Evolutionary conservation across 169 alveolate genomes (phyloP), one percentile per base, ranked within the genome.

Genomic region (Eimeria necatrix): DNA sequence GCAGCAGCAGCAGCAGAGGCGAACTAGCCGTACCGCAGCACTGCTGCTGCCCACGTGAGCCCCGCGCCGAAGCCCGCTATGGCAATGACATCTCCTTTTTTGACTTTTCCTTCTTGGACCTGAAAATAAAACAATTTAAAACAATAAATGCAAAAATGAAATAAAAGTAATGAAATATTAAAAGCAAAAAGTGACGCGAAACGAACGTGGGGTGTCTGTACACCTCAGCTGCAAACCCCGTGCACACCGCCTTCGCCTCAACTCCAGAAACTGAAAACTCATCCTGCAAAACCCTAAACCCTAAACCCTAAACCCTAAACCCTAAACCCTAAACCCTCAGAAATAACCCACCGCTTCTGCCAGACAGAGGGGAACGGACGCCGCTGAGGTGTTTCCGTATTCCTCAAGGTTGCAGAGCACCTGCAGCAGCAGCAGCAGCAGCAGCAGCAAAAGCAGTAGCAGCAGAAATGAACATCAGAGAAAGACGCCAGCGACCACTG

Each of bases 1-100:
- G 24, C 73, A 61, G n/a, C 74, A 61, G 24, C 74, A 61, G 74
- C 74, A 61, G 24, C 74, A 61, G 74, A n/a, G 22, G 24, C 78
- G 26, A 46, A 20, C 85, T 61, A 76, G 61, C 96, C 96, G 86
- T 95, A 96, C 46, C 96, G 95, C 74, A 96, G 87, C 51, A 95
- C 95, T 49, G 96, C 94, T 26, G 96, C 96, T 48, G 97, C 96
- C 95, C 96, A 95, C 46, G 97, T 94, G 90, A 96, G 95, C 68
- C 97, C 97, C 26, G 97, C 97, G 61, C 97, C 97, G 71, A 96
- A 96, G 22, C 97, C 97, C 16, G 97, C 96, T 96, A 95, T 96
- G 32, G 96, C 96, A 48, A 96, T 95, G 73, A 95, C 76, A 93
- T 96, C 97, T 60, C 93, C 94, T 64, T 84, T 89, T 81, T 96